Conservation (phyloP, 352 stramenopile genomes). For the Pythium apleroticum region DNA sequence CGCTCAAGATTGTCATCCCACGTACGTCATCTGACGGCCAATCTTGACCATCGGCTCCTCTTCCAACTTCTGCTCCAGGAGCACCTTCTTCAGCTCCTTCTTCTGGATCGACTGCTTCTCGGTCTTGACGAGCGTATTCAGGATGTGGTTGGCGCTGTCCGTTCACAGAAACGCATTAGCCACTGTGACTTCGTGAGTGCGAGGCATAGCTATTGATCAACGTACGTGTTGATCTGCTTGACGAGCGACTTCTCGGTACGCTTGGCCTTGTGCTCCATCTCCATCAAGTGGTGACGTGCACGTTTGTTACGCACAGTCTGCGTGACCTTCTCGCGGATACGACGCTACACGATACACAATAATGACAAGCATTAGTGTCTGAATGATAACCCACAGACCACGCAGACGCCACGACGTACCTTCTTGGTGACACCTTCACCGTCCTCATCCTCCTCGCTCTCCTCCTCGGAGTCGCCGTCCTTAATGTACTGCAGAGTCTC, state of each 20-base stretch:
- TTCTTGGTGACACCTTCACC: slow-evolving; percentile 21
- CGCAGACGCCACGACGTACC: slow-evolving; percentile 17
- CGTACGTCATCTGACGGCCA: slow-evolving; percentile 72
- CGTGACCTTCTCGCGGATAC: slow-evolving; percentile 62
- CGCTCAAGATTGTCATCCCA: too few relatives aligned
- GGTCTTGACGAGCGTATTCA: slow-evolving; percentile 62
- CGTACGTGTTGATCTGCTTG: slow-evolving; percentile 88
- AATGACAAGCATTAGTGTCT: not conserved
- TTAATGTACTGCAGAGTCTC: slow-evolving; percentile 85
- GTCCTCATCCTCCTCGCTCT: slow-evolving; percentile 41
- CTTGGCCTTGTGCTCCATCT: slow-evolving; percentile 61
- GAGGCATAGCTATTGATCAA: slow-evolving; percentile 9
- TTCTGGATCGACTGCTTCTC: slow-evolving; percentile 70
- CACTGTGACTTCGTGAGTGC: too few relatives aligned
- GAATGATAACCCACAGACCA: not conserved
- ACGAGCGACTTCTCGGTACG: slow-evolving; percentile 71
- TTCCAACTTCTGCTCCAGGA: slow-evolving; percentile 73
- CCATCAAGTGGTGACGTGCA: slow-evolving; percentile 76
- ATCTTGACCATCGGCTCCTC: slow-evolving; percentile 73
- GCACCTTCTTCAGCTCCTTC: slow-evolving; percentile 73
- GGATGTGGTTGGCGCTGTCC: slow-evolving; percentile 63
- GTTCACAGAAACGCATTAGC: slow-evolving; percentile 13
- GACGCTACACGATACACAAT: slow-evolving; percentile 26
- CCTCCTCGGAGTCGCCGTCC: slow-evolving; percentile 42
- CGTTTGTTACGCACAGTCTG: slow-evolving; percentile 77